Conservation (phyloP, 179 eudicot species). For the Vitellaria paradoxa region DNA sequence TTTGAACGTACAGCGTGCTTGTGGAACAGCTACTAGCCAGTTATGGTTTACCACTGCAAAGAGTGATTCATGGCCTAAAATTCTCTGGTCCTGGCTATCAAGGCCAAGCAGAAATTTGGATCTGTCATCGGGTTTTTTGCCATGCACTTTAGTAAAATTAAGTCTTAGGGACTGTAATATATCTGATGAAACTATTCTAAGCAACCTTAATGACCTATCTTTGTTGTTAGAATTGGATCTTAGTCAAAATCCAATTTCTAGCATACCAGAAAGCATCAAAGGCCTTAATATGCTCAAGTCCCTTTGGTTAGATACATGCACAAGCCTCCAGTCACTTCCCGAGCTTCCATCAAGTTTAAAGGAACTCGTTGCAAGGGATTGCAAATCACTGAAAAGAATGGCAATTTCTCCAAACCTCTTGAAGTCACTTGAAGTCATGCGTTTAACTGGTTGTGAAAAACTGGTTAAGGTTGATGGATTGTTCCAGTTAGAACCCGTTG, state of each 20-base stretch:
- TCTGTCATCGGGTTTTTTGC: background rate
- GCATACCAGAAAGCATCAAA: constrained; percentile 15
- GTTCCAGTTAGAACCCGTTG: constrained; percentile 5
- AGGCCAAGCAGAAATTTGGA: background rate
- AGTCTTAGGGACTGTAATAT: constrained; percentile 16
- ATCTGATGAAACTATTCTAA: constrained; percentile 4
- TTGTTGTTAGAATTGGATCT: constrained; percentile 17
- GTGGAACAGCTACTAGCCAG: constrained; percentile 1
- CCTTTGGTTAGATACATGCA: constrained; percentile 14
- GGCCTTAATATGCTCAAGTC: constrained; percentile 1
- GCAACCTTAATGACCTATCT: constrained; percentile 13
- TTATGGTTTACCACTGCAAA: background rate
- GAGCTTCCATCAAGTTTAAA: constrained; percentile 14
- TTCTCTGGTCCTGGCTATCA: constrained; percentile 1
- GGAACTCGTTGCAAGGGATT: background rate
- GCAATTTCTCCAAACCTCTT: constrained; percentile 1
- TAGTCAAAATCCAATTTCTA: constrained; percentile 12
- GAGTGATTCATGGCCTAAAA: background rate
- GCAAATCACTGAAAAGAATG: constrained; percentile 11
- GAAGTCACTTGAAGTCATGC: background rate
- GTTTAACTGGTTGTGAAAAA: constrained; percentile 4
- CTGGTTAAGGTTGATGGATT: constrained; percentile 3
- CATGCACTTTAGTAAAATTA: constrained; percentile 9
- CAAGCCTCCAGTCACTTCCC: constrained; percentile 7
- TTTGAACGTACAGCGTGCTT: constrained; percentile 1